These are phyloP conservation scores for Purshia tridentata DNA, from an alignment of 306 rosid species.

Conservation along the genomic window DNA sequence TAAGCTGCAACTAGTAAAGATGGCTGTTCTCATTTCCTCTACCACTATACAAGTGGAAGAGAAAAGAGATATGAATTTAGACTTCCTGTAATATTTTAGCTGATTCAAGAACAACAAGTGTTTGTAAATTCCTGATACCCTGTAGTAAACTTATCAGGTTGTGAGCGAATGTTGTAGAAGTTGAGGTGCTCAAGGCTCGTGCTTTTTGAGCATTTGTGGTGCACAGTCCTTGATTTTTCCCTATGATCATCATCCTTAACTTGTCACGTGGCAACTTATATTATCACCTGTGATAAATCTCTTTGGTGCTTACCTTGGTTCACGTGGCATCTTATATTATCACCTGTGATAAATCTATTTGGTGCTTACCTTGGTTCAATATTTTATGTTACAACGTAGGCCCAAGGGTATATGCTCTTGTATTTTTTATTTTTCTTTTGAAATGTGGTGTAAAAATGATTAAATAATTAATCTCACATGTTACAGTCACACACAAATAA, in stretches of 20 bases:
- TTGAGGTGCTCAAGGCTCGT: constrained; percentile 6
- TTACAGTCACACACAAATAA: too few relatives aligned
- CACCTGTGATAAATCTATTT: constrained; percentile 1
- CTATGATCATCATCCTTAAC: neutral
- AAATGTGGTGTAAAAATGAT: too few relatives aligned
- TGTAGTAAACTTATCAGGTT: neutral
- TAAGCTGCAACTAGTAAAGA: constrained; percentile 45
- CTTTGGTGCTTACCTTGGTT: neutral
- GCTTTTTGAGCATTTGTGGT: constrained; percentile 11
- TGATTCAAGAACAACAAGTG: neutral
- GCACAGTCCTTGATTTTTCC: neutral
- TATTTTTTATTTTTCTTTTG: too few relatives aligned
- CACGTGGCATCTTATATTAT: constrained; percentile 2
- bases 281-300: constrained; percentile 1
- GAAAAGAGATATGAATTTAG: constrained; percentile 3
- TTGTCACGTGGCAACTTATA: neutral
- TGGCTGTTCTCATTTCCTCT: constrained; percentile 60
- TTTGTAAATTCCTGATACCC: neutral
- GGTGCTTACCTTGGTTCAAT: neutral
- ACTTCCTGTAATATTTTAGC: neutral
- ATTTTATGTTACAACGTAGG: too few relatives aligned
- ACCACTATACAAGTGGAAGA: neutral
- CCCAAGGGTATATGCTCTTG: too few relatives aligned
- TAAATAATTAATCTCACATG: too few relatives aligned
- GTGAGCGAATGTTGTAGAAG: neutral